Conservation (phyloP, 495 filamentous ascomycete genomes). For the Rhypophila decipiens region DNA sequence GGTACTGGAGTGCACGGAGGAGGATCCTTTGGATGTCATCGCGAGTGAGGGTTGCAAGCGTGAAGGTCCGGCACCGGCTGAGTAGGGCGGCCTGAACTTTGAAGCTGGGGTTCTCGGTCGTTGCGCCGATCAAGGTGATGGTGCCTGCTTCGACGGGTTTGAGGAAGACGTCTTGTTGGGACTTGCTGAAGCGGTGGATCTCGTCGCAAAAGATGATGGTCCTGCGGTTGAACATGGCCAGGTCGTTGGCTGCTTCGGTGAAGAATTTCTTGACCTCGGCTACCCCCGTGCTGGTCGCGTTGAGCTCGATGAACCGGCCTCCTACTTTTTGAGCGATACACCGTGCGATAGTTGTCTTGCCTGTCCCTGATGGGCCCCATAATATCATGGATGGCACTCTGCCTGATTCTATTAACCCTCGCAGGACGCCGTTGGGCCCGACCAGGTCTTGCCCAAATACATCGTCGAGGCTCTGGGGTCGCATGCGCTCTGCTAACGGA, state of each 20-base stretch:
- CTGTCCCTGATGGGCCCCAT: slow-evolving; percentile 87
- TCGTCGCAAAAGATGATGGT: slow-evolving; percentile 98
- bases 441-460: slow-evolving; percentile 90
- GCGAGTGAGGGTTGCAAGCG: slow-evolving; percentile 64
- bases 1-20: slow-evolving; percentile 59
- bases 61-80: slow-evolving; percentile 86
- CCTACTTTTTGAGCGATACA: slow-evolving; percentile 78
- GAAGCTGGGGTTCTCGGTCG: slow-evolving; percentile 95
- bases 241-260: slow-evolving; percentile 73
- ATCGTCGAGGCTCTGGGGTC: slow-evolving; percentile 75
- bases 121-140: slow-evolving; percentile 88
- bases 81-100: slow-evolving; percentile 85
- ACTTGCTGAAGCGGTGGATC: slow-evolving; percentile 89
- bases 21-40: slow-evolving; percentile 68
- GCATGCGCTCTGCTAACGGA: slow-evolving; percentile 90
- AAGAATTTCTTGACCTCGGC: slow-evolving; percentile 94
- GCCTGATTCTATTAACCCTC: slow-evolving; percentile 83
- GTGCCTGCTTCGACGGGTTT: slow-evolving; percentile 88
- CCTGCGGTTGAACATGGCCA: slow-evolving; percentile 73
- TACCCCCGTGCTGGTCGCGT: slow-evolving; percentile 86
- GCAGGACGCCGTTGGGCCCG: slow-evolving; percentile 72
- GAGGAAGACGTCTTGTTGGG: slow-evolving; percentile 92
- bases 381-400: slow-evolving; percentile 90
- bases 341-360: slow-evolving; percentile 95
- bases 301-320: slow-evolving; percentile 90